Base-by-base conservation (phyloP, 2,329 filamentous ascomycete genomes). In the Colletotrichum sp. region DNA sequence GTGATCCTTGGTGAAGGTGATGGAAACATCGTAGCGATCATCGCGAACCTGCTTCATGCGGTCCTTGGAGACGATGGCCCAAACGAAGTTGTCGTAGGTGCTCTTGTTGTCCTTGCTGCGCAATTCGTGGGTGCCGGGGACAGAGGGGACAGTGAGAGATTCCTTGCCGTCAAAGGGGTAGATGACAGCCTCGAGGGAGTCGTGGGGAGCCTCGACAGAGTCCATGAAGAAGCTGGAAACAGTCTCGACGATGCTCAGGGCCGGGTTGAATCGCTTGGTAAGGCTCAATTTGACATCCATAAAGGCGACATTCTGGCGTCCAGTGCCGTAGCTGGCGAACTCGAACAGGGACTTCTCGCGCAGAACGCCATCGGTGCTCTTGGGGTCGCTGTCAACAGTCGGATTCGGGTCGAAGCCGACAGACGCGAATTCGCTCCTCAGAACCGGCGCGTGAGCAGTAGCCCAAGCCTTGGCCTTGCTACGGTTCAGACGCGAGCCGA, bases 91-190 rank as follows among this genome's bases (percentile, higher is more conserved):
- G 83, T 98, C 97, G 81, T 94, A 98, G 74, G 87, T 86, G 87
- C 92, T 93, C 90, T 92, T 93, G 85, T 87, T 80, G 81, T 91
- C 87, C 88, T 90, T 86, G 82, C 86, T 85, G 78, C 87, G 86
- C 69, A 90, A 85, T 79, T 93, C 91, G 62, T 88, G 88, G 56
- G 91, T 88, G 55, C 91, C 92, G 8, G 92, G 92, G 5, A 90
- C 80, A 22, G 89, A 87, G 9, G 94, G 95, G 1, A 97, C 93
- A 32, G 96, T 92, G 76, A 94, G 89, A 79, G 91, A 90, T 89
- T 99, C 97, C 85, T 94, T 95, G 80, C 97, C 97, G 83, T 99
- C 97, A 81, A 98, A 98, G 55, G 95, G 91, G 84, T 98, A 98
- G 48, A 95, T 88, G 36, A 92, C 91, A 66, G 95, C 94, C 83